Conservation (phyloP, 2,329 filamentous ascomycete species). For the Onygenales sp. region DNA sequence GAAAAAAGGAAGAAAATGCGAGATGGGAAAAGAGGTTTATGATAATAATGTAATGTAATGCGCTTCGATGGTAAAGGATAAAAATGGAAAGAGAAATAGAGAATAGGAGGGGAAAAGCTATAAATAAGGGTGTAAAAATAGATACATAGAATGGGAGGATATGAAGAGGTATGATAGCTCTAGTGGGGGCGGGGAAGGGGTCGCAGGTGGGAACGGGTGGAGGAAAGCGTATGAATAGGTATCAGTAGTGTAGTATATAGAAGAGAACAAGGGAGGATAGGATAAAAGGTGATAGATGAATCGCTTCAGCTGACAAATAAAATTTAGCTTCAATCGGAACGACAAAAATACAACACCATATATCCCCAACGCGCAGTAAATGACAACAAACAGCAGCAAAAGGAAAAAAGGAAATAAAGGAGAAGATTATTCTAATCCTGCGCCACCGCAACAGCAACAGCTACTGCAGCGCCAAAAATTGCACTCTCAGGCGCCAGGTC, state of each 20-base stretch:
- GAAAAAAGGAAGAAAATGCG: no score
- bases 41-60: not conserved
- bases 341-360: slow-evolving; percentile 4
- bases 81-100: not conserved
- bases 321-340: not conserved
- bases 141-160: no score
- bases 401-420: slow-evolving; percentile 6
- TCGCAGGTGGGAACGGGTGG: no score
- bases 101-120: not conserved
- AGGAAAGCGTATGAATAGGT: not conserved
- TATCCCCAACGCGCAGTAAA: not conserved
- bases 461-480: slow-evolving; percentile 38
- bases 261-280: not conserved
- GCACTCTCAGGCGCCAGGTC: slow-evolving; percentile 35
- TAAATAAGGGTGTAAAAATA: not conserved
- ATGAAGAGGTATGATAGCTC: not conserved
- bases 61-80: not conserved
- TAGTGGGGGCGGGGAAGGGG: no score
- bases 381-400: not conserved
- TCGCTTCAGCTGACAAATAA: not conserved
- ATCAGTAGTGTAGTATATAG: not conserved
- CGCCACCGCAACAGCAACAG: slow-evolving; percentile 35
- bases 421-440: slow-evolving; percentile 7
- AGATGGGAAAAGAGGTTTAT: no score
- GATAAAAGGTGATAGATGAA: not conserved